These are phyloP conservation scores for Arthrobotrys sinensis DNA, from an alignment of 2,329 filamentous ascomycete genomes.

Conservation along the genomic window DNA sequence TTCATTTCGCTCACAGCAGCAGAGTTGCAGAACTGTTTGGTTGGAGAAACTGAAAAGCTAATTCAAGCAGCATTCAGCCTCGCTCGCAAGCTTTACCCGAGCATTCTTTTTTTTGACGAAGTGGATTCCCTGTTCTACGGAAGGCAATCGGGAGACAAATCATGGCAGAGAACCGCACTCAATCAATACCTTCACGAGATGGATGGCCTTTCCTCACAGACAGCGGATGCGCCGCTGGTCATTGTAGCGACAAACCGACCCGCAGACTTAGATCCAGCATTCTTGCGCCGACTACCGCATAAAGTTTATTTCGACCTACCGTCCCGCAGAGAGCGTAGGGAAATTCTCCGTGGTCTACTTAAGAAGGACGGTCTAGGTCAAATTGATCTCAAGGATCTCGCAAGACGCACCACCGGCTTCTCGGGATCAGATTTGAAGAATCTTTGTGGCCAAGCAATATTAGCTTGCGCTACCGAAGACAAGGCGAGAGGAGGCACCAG, in stretches of 20 bases:
- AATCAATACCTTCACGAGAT: conserved; percentile 43
- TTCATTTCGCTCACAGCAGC: conserved; percentile 19
- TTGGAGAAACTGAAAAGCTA: conserved; percentile 37
- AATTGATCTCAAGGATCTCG: conserved; percentile 25
- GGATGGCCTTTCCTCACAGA: conserved; percentile 35
- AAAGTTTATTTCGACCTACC: conserved; percentile 33
- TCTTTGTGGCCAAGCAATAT: conserved; percentile 32
- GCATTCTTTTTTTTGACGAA: conserved; percentile 52
- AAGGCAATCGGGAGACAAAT: conserved; percentile 29
- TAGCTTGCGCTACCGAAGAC: conserved; percentile 24
- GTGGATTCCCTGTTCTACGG: conserved; percentile 40
- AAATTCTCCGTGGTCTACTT: conserved; percentile 40
- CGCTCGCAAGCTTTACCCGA: conserved; percentile 36
- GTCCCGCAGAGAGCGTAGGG: not conserved
- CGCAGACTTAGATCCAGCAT: conserved; percentile 31
- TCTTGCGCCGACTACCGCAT: conserved; percentile 40
- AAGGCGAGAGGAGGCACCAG: not conserved
- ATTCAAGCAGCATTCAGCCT: conserved; percentile 33
- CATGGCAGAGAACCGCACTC: conserved; percentile 26
- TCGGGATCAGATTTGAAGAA: conserved; percentile 50
- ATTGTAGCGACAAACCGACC: conserved; percentile 48
- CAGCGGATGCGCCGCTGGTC: conserved; percentile 21
- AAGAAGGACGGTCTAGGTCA: conserved; percentile 29
- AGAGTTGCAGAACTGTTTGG: not conserved
- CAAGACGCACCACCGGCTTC: conserved; percentile 31